phyloP scores from a whole-genome alignment of 2,329 filamentous ascomycete genomes.

The Harringtonia aguacate region DNA sequence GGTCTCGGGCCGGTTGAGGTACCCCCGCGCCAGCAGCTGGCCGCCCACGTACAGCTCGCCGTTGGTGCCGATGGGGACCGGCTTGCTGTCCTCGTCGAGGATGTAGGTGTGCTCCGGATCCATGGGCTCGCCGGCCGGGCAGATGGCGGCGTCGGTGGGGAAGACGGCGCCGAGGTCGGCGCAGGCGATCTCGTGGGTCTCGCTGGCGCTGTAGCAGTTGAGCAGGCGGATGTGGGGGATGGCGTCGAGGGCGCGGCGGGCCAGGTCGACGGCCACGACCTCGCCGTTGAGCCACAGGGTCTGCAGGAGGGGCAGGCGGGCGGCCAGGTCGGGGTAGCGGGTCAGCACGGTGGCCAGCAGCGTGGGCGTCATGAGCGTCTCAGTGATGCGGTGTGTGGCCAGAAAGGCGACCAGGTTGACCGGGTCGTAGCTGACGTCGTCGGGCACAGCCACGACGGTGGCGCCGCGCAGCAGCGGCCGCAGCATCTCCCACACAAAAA shows the following conservation, averaged over 20 bases:
- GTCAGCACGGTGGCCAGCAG: conserved; percentile 64
- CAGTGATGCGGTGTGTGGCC: conserved; percentile 54
- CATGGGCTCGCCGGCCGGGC: conserved; percentile 62
- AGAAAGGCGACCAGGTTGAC: conserved; percentile 63
- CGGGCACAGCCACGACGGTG: conserved; percentile 64
- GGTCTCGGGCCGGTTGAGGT: conserved; percentile 69
- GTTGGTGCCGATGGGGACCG: conserved; percentile 48
- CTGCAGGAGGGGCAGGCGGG: conserved; percentile 52
- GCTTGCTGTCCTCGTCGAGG: conserved; percentile 56
- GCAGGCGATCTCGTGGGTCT: conserved; percentile 71
- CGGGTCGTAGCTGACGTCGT: conserved; percentile 69
- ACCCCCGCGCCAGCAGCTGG: conserved; percentile 61
- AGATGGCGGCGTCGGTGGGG: conserved; percentile 34
- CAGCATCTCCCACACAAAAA: conserved; percentile 78
- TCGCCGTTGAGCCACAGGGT: conserved; percentile 76
- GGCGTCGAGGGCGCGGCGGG: conserved; percentile 54
- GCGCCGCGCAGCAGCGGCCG: conserved; percentile 66
- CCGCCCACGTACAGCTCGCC: conserved; percentile 72
- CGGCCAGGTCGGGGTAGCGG: conserved; percentile 54
- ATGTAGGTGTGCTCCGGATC: conserved; percentile 62
- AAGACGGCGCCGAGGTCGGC: conserved; percentile 63
- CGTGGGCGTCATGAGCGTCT: conserved; percentile 77
- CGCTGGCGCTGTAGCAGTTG: conserved; percentile 74
- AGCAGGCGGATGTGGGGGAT: conserved; percentile 60
- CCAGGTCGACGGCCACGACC: conserved; percentile 70